Conservation (phyloP, 768 basidiomycete genomes). For the Suillus bovinus region DNA sequence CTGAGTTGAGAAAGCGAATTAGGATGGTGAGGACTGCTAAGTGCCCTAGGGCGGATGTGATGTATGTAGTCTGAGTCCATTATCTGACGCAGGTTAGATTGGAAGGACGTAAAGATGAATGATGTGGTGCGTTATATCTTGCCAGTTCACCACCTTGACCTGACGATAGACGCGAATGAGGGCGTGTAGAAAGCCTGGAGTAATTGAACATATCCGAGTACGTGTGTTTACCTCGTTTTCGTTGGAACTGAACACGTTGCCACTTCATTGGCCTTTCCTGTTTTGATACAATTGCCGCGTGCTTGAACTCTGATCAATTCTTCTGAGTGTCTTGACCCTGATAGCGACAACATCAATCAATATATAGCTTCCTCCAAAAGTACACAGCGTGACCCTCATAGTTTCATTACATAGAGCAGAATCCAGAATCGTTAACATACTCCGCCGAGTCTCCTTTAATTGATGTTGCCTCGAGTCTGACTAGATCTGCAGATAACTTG, state of each 20-base stretch:
- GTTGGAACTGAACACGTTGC: slow-evolving; percentile 31
- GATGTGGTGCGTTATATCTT: slow-evolving; percentile 32
- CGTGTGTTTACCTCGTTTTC: slow-evolving; percentile 32
- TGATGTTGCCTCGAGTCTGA: slow-evolving; percentile 47
- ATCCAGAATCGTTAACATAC: slow-evolving; percentile 50
- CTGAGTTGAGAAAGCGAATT: slow-evolving; percentile 16
- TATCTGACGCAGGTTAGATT: slow-evolving; percentile 15
- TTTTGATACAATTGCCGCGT: slow-evolving; percentile 18
- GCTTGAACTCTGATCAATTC: slow-evolving; percentile 9
- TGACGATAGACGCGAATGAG: slow-evolving; percentile 32
- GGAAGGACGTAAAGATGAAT: slow-evolving; percentile 15
- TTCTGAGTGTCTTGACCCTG: slow-evolving; percentile 12
- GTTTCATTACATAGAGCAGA: slow-evolving; percentile 39
- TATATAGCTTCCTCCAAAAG: slow-evolving; percentile 11
- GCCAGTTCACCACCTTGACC: slow-evolving; percentile 27
- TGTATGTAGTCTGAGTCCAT: slow-evolving; percentile 34
- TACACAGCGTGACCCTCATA: slow-evolving; percentile 3
- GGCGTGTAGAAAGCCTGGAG: slow-evolving; percentile 18
- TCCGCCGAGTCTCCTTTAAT: slow-evolving; percentile 42
- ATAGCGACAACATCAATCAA: slow-evolving; percentile 17
- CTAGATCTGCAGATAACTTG: slow-evolving; percentile 38
- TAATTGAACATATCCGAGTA: slow-evolving; percentile 23
- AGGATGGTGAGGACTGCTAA: slow-evolving; percentile 21
- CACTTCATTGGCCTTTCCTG: slow-evolving; percentile 12
- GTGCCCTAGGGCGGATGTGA: slow-evolving; percentile 23